Base-by-base conservation (phyloP, 371 early-diverging fungal genomes). In the Actinomortierella ambigua region DNA sequence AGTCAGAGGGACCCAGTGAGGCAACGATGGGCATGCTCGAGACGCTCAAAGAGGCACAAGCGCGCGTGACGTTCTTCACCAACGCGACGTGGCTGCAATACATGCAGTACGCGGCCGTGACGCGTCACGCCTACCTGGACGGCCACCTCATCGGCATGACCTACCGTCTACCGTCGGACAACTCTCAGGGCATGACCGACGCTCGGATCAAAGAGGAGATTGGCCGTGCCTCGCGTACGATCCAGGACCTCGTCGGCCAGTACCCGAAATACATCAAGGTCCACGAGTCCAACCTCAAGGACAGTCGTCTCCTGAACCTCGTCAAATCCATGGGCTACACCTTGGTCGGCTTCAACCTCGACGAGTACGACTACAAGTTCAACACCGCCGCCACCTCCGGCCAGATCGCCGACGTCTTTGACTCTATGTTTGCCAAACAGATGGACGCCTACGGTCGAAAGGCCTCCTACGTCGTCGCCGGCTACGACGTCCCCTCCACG, bases 81-180 rank as follows among this genome's bases (percentile, higher is more conserved):
- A 86, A 82, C 69, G 83, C 86, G 17, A 81, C 82, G 18, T 84
- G 84, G 83, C 43, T 69, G 39, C 75, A 73, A 34, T 73, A 73
- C 48, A 73, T 73, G 66, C 81, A 82, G 61, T 84, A 85, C 53
- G 82, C 82, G 17, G 80, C 79, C 55, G 77, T 85, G 23, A 51
- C 77, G 14, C 81, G 82, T 50, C 77, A 81, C 44, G 68, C 79
- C 2, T 83, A 83, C 63, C 69, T 82, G 47, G 81, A 81, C 44
- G 84, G 86, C 0, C 84, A 85, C 49, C 65, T 84, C 26, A 84
- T 85, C 60, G 86, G 83, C n/a, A 83, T 85, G n/a, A n/a, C n/a
- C n/a, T n/a, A n/a, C n/a, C n/a, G n/a, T n/a, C n/a, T 73, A 18
- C 78, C 76, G 9, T 78, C 73, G 7, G 86, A 85, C 49, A 65